phyloP scores from a whole-genome alignment of 2,329 filamentous ascomycete genomes.

The Teratosphaeria nubilosa region DNA sequence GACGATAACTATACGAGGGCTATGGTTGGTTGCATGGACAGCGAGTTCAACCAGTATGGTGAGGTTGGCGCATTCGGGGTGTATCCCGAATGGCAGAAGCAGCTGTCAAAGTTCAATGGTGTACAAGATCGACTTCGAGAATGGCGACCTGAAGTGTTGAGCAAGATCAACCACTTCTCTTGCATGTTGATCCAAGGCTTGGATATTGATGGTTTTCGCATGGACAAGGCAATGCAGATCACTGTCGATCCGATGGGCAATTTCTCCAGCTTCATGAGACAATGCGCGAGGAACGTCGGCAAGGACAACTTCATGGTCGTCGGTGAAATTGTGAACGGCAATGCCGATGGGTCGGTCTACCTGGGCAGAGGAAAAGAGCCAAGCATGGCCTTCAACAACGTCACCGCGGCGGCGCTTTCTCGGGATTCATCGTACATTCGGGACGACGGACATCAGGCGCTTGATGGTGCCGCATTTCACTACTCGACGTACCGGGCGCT shows the following conservation, averaged over 20 bases:
- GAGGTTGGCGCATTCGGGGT: constrained; percentile 55
- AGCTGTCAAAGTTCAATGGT: constrained; percentile 56
- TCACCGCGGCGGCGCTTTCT: constrained; percentile 35
- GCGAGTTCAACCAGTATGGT: constrained; percentile 55
- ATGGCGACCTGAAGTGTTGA: constrained; percentile 49
- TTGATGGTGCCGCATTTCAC: constrained; percentile 53
- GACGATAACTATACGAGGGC: constrained; percentile 36
- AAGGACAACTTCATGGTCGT: constrained; percentile 56
- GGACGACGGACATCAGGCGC: constrained; percentile 40
- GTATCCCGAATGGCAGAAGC: constrained; percentile 53
- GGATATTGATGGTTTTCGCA: constrained; percentile 58
- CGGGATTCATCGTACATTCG: constrained; percentile 38
- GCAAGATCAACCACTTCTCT: constrained; percentile 50
- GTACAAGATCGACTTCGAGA: constrained; percentile 58
- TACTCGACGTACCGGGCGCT: constrained; percentile 55
- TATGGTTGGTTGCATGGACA: constrained; percentile 49
- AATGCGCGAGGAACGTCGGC: constrained; percentile 46
- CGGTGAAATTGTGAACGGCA: constrained; percentile 54
- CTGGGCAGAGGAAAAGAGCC: constrained; percentile 53
- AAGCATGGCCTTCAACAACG: constrained; percentile 39
- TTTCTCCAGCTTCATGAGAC: constrained; percentile 47
- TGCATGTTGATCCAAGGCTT: constrained; percentile 53
- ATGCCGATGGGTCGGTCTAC: constrained; percentile 50
- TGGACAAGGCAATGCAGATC: constrained; percentile 56
- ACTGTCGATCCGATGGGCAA: constrained; percentile 52